Conservation (phyloP, 352 stramenopile species). For the Pythium rishiriense region DNA sequence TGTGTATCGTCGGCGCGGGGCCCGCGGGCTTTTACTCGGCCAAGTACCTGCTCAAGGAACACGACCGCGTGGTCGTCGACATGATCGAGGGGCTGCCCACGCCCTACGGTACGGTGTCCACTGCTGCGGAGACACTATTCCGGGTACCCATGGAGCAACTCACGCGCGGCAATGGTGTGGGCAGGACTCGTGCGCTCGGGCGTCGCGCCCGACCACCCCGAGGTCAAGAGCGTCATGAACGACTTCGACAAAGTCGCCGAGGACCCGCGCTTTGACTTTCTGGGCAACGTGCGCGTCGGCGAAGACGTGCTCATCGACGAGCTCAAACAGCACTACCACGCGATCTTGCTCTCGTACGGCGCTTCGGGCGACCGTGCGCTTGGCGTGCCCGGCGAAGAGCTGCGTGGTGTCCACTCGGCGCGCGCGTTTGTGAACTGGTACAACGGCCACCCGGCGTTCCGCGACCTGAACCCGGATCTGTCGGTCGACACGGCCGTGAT, state of each 20-base stretch:
- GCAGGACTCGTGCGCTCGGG: conserved; percentile 94
- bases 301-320: conserved; percentile 86
- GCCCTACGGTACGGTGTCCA: conserved; percentile 77
- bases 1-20: conserved; percentile 91
- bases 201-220: conserved; percentile 97
- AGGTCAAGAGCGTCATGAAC: conserved; percentile 98
- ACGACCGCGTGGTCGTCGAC: conserved; percentile 64
- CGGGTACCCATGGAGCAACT: neutral
- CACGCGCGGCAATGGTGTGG: neutral
- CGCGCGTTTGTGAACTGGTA: conserved; percentile 99
- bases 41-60: conserved; percentile 94
- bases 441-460: conserved; percentile 96
- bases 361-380: conserved; percentile 90
- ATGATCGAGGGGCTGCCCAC: conserved; percentile 95
- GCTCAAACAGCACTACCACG: conserved; percentile 92
- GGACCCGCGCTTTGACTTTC: conserved; percentile 83
- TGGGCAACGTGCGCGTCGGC: conserved; percentile 90
- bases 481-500: conserved; percentile 88
- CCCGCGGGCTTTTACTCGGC: conserved; percentile 93
- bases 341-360: conserved; percentile 95
- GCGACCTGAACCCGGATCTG: conserved; percentile 74
- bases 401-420: conserved; percentile 79
- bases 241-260: conserved; percentile 94
- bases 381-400: conserved; percentile 81
- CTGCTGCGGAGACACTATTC: too few relatives aligned